Percentiles rank a stretch among this genome's conserved stretches.
Evolutionary conservation across 1,284 basidiomycete genomes (phyloP).

Genomic region (Malassezia obtusa): DNA sequence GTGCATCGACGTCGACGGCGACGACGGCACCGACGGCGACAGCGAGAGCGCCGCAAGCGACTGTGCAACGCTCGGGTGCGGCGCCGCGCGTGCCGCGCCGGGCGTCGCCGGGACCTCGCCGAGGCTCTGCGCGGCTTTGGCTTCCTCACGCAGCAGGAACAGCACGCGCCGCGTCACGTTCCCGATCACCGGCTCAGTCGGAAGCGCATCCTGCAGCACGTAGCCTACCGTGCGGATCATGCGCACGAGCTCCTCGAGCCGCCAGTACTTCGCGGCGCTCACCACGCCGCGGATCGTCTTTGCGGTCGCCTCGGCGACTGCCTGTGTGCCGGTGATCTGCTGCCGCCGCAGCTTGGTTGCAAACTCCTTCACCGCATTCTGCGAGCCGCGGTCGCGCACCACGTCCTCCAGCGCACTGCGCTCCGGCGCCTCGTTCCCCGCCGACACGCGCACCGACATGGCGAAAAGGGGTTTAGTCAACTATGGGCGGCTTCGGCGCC

Average conservation of each 20-base stretch:
- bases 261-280: conserved; percentile 70
- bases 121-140: conserved; percentile 29
- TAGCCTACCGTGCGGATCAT: conserved; percentile 72
- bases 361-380: conserved; percentile 26
- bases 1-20: conserved; percentile 17
- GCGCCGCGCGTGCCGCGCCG: not conserved
- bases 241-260: conserved; percentile 72
- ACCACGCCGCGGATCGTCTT: conserved; percentile 79
- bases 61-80: conserved; percentile 19
- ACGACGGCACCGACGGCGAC: conserved; percentile 15
- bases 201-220: conserved; percentile 74
- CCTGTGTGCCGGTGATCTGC: conserved; percentile 25
- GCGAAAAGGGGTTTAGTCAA: conserved; percentile 2
- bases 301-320: conserved; percentile 75
- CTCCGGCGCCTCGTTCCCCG: not conserved
- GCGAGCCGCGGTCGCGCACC: conserved; percentile 22
- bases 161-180: conserved; percentile 85
- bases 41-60: conserved; percentile 22
- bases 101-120: not conserved
- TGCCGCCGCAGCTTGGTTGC: conserved; percentile 25
- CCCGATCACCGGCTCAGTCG: conserved; percentile 75
- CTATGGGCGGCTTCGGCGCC: conserved; percentile 11
- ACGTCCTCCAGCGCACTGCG: conserved; percentile 9
- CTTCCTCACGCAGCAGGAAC: conserved; percentile 83
- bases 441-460: not conserved